Percentiles rank a stretch among this genome's conserved stretches.
These are phyloP conservation scores for Phanerodontia chrysosporium DNA, from an alignment of 768 basidiomycete genomes.

Conservation along the genomic window DNA sequence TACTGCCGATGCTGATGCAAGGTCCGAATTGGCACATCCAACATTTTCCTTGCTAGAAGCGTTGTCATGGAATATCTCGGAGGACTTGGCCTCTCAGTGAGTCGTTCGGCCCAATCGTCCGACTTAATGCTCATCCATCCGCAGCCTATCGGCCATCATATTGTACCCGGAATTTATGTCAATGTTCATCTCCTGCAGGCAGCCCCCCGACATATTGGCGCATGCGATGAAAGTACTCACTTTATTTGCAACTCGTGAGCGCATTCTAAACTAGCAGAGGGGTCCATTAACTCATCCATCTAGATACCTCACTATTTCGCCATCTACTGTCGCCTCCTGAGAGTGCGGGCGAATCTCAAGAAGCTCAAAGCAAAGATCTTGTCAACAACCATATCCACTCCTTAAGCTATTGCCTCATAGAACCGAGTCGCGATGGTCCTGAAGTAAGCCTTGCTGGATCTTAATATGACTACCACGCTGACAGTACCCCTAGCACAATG, in stretches of 20 bases:
- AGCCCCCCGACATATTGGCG: constrained; percentile 48
- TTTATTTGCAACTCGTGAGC: constrained; percentile 53
- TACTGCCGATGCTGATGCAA: constrained; percentile 18
- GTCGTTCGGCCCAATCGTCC: background rate
- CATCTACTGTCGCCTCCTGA: constrained; percentile 11
- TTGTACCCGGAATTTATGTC: constrained; percentile 39
- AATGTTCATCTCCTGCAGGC: constrained; percentile 45
- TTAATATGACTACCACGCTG: no score
- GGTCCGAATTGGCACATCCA: constrained; percentile 40
- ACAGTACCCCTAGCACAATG: constrained; percentile 37
- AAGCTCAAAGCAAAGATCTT: constrained; percentile 9
- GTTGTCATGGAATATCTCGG: constrained; percentile 44
- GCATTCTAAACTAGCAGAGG: background rate
- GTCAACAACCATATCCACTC: constrained; percentile 24
- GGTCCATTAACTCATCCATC: background rate
- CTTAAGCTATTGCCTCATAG: constrained; percentile 24
- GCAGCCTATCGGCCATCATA: constrained; percentile 39
- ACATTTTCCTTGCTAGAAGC: constrained; percentile 49
- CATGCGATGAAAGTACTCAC: constrained; percentile 47
- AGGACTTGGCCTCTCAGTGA: constrained; percentile 37
- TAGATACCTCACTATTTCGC: constrained; percentile 18
- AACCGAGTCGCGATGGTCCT: constrained; percentile 15
- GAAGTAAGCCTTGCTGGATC: constrained; percentile 17
- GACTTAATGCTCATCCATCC: background rate
- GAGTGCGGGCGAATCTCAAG: constrained; percentile 4